Evolutionary conservation across 1,284 basidiomycete species (phyloP).

Genomic region (Testicularia cyperi): DNA sequence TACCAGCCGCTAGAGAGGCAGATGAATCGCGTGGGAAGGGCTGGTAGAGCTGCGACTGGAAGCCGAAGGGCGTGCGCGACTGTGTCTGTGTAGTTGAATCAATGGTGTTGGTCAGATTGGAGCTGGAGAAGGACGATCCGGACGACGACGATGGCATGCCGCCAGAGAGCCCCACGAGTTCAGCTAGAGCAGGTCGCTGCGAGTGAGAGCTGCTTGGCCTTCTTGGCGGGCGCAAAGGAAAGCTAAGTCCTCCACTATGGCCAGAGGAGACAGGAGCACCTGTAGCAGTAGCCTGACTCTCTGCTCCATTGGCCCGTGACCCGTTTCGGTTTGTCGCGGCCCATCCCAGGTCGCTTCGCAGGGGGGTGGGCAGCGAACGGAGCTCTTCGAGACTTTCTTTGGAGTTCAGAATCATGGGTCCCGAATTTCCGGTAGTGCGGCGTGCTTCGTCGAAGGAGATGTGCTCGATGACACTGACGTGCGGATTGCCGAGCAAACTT

Average conservation of each 20-base stretch:
- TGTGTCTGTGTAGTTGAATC: no score
- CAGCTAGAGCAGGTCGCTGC: not conserved
- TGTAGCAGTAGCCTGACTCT: no score
- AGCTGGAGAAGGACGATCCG: conserved; percentile 17
- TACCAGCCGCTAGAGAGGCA: conserved; percentile 1
- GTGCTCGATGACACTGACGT: conserved; percentile 21
- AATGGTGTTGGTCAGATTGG: conserved; percentile 4
- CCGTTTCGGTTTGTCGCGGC: no score
- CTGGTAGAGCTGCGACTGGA: conserved; percentile 19
- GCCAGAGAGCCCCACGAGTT: not conserved
- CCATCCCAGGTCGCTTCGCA: not conserved
- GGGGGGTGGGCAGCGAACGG: conserved; percentile 2
- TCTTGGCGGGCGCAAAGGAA: not conserved
- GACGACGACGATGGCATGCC: conserved; percentile 14
- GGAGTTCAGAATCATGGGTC: conserved; percentile 13
- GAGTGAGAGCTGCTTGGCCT: not conserved
- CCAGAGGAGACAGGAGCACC: no score
- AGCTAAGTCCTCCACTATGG: no score
- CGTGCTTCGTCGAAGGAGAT: conserved; percentile 26
- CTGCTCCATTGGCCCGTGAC: no score
- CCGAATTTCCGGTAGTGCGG: conserved; percentile 7
- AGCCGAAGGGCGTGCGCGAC: conserved; percentile 13
- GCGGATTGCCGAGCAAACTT: conserved; percentile 1
- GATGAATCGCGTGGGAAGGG: conserved; percentile 13
- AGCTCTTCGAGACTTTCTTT: conserved; percentile 23